Evolutionary conservation across 352 stramenopile genomes (phyloP).

Genomic region (Phytopythium kandeliae): DNA sequence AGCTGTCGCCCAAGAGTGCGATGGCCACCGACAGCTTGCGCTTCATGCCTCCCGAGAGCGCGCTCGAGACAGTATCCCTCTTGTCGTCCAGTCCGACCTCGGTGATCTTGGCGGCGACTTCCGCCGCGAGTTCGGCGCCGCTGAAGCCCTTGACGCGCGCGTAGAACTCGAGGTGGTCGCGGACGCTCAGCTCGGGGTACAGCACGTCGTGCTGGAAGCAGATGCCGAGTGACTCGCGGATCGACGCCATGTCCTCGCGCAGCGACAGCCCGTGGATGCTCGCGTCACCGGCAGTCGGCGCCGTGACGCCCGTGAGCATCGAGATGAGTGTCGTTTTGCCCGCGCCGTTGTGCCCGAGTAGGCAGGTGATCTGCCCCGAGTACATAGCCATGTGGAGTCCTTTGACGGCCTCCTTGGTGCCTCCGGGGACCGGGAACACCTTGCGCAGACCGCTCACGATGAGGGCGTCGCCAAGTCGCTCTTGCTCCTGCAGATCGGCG

Average conservation of each 20-base stretch:
- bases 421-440: conserved; percentile 68
- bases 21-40: conserved; percentile 89
- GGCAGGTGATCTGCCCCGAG: conserved; percentile 86
- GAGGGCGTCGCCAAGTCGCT: conserved; percentile 29
- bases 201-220: conserved; percentile 86
- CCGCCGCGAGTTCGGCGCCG: conserved; percentile 25
- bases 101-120: conserved; percentile 30
- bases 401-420: conserved; percentile 78
- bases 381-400: conserved; percentile 85
- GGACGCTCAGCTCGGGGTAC: conserved; percentile 66
- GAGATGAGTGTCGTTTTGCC: conserved; percentile 89
- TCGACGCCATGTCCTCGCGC: conserved; percentile 61
- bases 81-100: conserved; percentile 66
- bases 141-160: conserved; percentile 47
- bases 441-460: conserved; percentile 47
- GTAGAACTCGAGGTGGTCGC: conserved; percentile 71
- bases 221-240: conserved; percentile 64
- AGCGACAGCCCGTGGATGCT: conserved; percentile 70
- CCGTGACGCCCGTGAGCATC: conserved; percentile 87
- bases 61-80: conserved; percentile 26
- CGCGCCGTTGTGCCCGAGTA: conserved; percentile 91
- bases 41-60: conserved; percentile 88
- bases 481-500: conserved; percentile 31
- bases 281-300: conserved; percentile 44
- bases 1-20: conserved; percentile 82